Evolutionary conservation across 2,329 filamentous ascomycete species (phyloP), one percentile per base, ranked within the genome.

Genomic region (Fusarium algeriense): DNA sequence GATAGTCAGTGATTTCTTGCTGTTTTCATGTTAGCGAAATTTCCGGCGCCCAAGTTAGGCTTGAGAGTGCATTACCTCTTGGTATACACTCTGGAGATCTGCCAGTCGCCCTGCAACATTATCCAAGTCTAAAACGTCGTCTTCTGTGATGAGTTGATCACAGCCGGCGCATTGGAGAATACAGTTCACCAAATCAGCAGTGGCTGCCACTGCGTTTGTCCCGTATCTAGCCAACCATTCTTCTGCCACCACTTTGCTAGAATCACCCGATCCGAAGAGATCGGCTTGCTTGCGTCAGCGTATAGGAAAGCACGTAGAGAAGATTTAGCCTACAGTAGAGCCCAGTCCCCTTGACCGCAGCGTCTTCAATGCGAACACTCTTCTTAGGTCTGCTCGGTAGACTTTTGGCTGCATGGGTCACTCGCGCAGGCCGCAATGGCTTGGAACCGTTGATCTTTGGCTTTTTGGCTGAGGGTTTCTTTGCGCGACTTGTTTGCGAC

Each of bases 121-220:
- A 79, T 99, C 96, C 11, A 94, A 90, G 78, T 99, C 95, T 72
- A 91, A 90, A 70, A 98, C 93, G 79, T 98, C 94, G 78, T 96
- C 91, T 41, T 89, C 88, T 13, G 91, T 92, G 59, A 99, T 89
- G 73, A 92, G 88, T 58, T 93, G 86, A 59, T 93, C 89, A 79
- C 95, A 97, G 34, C 96, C 96, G 20, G 95, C 90, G 69, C 93
- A 88, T 76, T 89, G 87, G 40, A 92, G 81, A 38, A 92, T 86
- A 71, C 90, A 91, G 80, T 92, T 92, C 74, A 92, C 86, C 59
- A 92, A 81, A 52, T 91, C 89, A 19, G 86, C 85, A 69, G 91
- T 82, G 14, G 89, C 88, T 32, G 80, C 82, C 19, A 85, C 83
- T 66, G 86, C 83, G 74, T 91, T 84, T 9, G 81, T 81, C 69